Evolutionary conservation across 1,284 basidiomycete genomes (phyloP), one percentile per base, ranked within the genome.

Genomic region (Sanghuangporus weigelae): DNA sequence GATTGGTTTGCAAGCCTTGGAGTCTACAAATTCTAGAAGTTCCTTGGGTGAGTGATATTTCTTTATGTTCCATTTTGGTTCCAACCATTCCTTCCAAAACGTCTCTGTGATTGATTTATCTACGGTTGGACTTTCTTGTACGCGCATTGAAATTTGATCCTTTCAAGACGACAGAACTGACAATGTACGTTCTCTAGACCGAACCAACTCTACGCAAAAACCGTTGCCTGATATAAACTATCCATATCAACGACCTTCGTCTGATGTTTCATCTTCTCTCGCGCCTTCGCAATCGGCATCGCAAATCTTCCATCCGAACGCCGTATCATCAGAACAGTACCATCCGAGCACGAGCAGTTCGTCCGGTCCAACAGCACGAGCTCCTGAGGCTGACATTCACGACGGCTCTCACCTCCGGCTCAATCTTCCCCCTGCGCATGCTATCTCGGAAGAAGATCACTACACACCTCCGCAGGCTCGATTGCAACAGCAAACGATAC

Each of bases 271-370:
- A 40, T 84, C 69, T 7, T 73, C 84, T 2, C 72, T 86, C 63
- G 78, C 82, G 1, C 84, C 86, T 39, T 87, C 86, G 62, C 88
- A 90, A 68, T 89, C 87, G 1, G 84, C 83, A 1, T 87, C 86
- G 21, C 83, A 87, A 57, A 59, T 63, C 14, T 53, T 38, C 49
- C n/a, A 42, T 11, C 14, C 42, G 8, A 35, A 57, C 23, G 35
- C 31, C 16, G 19, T 21, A 14, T 46, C 57, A 16, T 51, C 58
- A 12, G 58, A 60, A n/a, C 48, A 60, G 8, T 50, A 38, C 39
- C 58, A 53, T 51, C 36, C 49, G 2, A 49, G 60, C 14, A 53
- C 60, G 14, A 38, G 51, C 39, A 48, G 39, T n/a, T 54, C 60
- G 38, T 42, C 36, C 57, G 48, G 21, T 12, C 26, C 36, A 48